phyloP scores from a whole-genome alignment of 1,284 basidiomycete genomes.

The Austroboletus niveus region DNA sequence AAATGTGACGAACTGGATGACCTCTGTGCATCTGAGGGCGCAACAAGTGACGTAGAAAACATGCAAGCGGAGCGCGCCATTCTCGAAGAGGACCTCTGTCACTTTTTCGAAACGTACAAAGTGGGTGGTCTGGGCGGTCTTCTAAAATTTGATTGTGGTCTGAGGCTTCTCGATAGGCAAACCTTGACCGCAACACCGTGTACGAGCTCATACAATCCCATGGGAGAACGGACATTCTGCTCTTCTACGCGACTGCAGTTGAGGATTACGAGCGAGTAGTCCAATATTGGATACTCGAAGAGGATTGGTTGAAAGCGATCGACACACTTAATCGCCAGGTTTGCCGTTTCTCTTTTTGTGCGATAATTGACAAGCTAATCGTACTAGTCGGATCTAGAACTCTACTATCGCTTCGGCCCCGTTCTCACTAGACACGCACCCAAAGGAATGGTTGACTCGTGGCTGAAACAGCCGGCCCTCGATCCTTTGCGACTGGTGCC shows the following conservation, averaged over 20 bases:
- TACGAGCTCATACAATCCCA: slow-evolving; percentile 94
- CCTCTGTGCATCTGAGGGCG: slow-evolving; percentile 78
- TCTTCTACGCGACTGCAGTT: slow-evolving; percentile 84
- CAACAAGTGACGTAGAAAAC: slow-evolving; percentile 85
- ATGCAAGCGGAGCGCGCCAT: slow-evolving; percentile 78
- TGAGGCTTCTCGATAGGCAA: slow-evolving; percentile 46
- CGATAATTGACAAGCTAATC: slow-evolving; percentile 2
- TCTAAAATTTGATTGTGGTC: not conserved
- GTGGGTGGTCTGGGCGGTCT: slow-evolving; percentile 35
- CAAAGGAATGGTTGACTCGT: slow-evolving; percentile 88
- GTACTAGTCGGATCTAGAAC: slow-evolving; percentile 68
- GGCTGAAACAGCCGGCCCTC: slow-evolving; percentile 79
- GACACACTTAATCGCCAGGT: slow-evolving; percentile 87
- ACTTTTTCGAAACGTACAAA: slow-evolving; percentile 93
- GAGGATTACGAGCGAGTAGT: slow-evolving; percentile 85
- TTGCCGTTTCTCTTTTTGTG: slow-evolving; percentile 3
- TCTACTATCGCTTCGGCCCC: slow-evolving; percentile 93
- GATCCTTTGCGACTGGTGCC: slow-evolving; percentile 88
- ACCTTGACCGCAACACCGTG: slow-evolving; percentile 81
- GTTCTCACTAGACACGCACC: slow-evolving; percentile 86
- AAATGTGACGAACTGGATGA: slow-evolving; percentile 98
- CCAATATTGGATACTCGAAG: slow-evolving; percentile 91
- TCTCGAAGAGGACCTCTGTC: slow-evolving; percentile 88
- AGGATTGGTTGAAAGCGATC: slow-evolving; percentile 90
- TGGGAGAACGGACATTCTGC: slow-evolving; percentile 88